Percentiles rank a stretch among this genome's conserved stretches.
phyloP scores from a whole-genome alignment of 345 rosid genomes.

The Tarenaya hassleriana region DNA sequence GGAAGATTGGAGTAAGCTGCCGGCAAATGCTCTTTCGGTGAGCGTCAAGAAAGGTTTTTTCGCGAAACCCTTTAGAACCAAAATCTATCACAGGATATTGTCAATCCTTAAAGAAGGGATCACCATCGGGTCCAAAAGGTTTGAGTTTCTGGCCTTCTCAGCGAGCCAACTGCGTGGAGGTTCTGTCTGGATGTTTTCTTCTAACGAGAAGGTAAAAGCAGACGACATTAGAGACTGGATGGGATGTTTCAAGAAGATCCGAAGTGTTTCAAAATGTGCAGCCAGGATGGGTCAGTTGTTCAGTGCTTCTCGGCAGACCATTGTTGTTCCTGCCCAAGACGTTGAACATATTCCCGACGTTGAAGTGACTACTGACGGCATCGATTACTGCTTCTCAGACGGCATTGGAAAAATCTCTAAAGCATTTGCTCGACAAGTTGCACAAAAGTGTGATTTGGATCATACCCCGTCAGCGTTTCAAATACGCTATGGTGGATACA shows the following conservation, averaged over 20 bases:
- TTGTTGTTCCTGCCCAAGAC: conserved; percentile 55
- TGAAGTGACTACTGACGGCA: conserved; percentile 58
- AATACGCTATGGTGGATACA: conserved; percentile 91
- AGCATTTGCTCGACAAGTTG: conserved; percentile 66
- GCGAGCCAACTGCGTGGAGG: conserved; percentile 89
- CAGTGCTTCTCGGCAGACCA: conserved; percentile 75
- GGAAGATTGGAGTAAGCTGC: conserved; percentile 91
- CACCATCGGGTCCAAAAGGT: conserved; percentile 59
- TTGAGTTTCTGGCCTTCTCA: conserved; percentile 88
- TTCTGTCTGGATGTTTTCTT: conserved; percentile 96
- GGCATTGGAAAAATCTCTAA: conserved; percentile 90
- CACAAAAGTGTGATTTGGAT: conserved; percentile 66
- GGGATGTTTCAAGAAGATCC: conserved; percentile 86
- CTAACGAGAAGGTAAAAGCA: conserved; percentile 68
- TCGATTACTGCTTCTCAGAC: conserved; percentile 82
- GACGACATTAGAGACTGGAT: conserved; percentile 85
- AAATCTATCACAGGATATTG: conserved; percentile 63
- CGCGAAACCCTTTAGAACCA: conserved; percentile 63
- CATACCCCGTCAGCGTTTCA: conserved; percentile 90
- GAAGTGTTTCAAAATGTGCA: conserved; percentile 79
- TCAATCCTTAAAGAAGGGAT: conserved; percentile 65
- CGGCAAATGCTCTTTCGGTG: conserved; percentile 58
- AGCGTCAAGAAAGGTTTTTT: conserved; percentile 56
- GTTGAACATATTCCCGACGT: conserved; percentile 79
- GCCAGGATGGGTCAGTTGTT: conserved; percentile 98